Conservation (phyloP, 1,284 basidiomycete genomes). For the Sanghuangporus sanghuang region DNA sequence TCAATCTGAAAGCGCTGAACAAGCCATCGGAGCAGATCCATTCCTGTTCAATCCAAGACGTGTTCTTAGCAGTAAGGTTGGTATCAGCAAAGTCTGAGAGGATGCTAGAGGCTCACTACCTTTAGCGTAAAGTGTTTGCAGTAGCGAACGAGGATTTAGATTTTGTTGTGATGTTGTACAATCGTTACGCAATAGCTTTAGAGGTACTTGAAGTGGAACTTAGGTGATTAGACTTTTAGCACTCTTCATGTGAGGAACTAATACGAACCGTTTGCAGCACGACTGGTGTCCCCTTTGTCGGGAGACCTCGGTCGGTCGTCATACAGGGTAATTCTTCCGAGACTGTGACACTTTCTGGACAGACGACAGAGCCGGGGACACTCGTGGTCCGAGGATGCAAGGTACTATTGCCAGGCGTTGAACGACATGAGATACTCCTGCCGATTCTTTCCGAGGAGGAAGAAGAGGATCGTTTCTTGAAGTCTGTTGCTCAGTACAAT, state of each 20-base stretch:
- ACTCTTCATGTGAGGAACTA: too few species aligned
- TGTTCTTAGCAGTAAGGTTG: slow-evolving; percentile 52
- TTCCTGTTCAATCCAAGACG: slow-evolving; percentile 88
- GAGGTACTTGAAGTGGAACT: slow-evolving; percentile 79
- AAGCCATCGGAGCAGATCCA: slow-evolving; percentile 48
- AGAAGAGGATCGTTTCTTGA: slow-evolving; percentile 54
- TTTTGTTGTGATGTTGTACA: slow-evolving; percentile 80
- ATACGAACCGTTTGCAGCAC: slow-evolving; percentile 46
- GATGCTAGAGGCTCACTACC: slow-evolving; percentile 10
- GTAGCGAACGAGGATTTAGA: slow-evolving; percentile 84
- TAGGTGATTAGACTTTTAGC: slow-evolving; percentile 44
- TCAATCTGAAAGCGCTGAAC: slow-evolving; percentile 39
- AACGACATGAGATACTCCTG: slow-evolving; percentile 67
- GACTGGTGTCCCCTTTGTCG: slow-evolving; percentile 72
- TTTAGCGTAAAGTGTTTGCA: slow-evolving; percentile 55
- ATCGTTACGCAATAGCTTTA: slow-evolving; percentile 88
- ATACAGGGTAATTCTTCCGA: slow-evolving; percentile 76
- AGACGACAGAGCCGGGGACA: slow-evolving; percentile 59
- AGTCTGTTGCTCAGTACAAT: slow-evolving; percentile 52
- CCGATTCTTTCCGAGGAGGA: slow-evolving; percentile 73
- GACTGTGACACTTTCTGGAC: slow-evolving; percentile 67
- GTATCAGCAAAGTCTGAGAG: slow-evolving; percentile 15
- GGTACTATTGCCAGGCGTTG: slow-evolving; percentile 73
- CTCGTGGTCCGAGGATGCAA: slow-evolving; percentile 75
- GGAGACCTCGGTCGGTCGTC: slow-evolving; percentile 50